Conservation (phyloP, 2,329 filamentous ascomycete species). For the Ceratocystis alfenasii region DNA sequence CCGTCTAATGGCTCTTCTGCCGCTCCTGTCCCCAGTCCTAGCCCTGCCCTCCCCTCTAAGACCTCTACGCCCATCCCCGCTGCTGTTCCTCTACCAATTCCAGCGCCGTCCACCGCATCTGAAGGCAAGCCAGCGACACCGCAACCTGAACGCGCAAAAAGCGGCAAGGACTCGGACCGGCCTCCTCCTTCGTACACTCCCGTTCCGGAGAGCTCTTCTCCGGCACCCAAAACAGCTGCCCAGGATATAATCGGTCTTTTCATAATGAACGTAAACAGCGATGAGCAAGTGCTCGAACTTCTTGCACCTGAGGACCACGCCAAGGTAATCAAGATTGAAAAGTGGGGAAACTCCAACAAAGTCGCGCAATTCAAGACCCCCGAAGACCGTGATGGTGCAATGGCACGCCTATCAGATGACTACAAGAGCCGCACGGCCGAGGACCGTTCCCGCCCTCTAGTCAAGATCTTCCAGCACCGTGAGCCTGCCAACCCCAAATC, state of each 20-base stretch:
- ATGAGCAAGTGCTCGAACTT: slow-evolving; percentile 70
- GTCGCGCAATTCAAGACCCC: slow-evolving; percentile 72
- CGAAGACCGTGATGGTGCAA: slow-evolving; percentile 69
- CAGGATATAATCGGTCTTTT: slow-evolving; percentile 75
- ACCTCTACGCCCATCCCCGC: slow-evolving; percentile 23
- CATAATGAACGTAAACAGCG: slow-evolving; percentile 71
- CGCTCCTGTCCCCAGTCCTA: slow-evolving; percentile 25
- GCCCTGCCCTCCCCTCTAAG: slow-evolving; percentile 30
- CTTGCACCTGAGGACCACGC: slow-evolving; percentile 71
- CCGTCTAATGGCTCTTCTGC: neutral
- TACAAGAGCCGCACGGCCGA: slow-evolving; percentile 60
- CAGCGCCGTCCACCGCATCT: slow-evolving; percentile 32
- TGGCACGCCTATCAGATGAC: slow-evolving; percentile 62
- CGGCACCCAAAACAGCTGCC: slow-evolving; percentile 43
- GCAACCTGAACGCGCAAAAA: slow-evolving; percentile 37
- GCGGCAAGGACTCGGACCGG: slow-evolving; percentile 48
- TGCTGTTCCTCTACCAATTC: slow-evolving; percentile 29
- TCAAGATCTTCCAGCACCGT: slow-evolving; percentile 70
- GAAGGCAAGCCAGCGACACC: slow-evolving; percentile 36
- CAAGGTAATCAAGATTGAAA: slow-evolving; percentile 70
- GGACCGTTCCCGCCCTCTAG: slow-evolving; percentile 65
- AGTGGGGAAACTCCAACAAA: slow-evolving; percentile 67
- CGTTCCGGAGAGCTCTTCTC: slow-evolving; percentile 43
- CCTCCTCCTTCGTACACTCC: slow-evolving; percentile 33
- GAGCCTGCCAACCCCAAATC: slow-evolving; percentile 36